A percentile compares a stretch with the other conserved stretches of the same genome.
Conservation (phyloP, 2,329 filamentous ascomycete species). For the Fusarium sarcochroum region DNA sequence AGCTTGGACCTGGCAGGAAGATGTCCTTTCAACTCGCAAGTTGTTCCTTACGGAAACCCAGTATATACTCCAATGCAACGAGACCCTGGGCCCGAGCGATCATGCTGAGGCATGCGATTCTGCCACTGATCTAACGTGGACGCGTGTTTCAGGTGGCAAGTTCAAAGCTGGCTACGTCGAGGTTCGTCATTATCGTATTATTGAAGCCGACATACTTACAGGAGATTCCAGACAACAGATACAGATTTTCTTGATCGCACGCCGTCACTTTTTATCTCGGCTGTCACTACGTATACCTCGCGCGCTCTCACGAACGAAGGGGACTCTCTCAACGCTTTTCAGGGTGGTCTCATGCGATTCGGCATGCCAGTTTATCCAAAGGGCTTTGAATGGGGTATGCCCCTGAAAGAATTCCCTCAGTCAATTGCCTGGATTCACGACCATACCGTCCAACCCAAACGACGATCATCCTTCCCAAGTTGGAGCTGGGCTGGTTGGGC, state of each 20-base stretch:
- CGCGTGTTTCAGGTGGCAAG: neutral
- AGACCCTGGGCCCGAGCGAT: neutral
- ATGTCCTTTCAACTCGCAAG: neutral
- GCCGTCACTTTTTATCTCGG: neutral
- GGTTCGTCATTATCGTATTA: neutral
- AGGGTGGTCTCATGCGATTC: neutral
- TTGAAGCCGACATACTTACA: no score
- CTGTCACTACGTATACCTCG: neutral
- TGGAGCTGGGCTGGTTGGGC: conserved; percentile 3
- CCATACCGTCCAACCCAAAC: neutral
- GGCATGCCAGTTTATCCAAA: neutral
- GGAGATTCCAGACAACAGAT: neutral
- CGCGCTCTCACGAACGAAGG: neutral
- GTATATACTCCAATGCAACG: neutral
- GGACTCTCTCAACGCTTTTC: neutral
- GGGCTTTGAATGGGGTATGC: neutral
- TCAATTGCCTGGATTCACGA: neutral
- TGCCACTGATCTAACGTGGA: neutral
- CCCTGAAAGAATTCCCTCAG: neutral
- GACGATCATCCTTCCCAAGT: neutral
- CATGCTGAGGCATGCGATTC: neutral
- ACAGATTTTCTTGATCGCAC: neutral
- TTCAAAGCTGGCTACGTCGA: conserved; percentile 1
- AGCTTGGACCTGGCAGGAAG: conserved; percentile 2
- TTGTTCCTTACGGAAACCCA: neutral